Base-by-base conservation (phyloP, 441 rosid genomes). In the Macaranga tanarius region DNA sequence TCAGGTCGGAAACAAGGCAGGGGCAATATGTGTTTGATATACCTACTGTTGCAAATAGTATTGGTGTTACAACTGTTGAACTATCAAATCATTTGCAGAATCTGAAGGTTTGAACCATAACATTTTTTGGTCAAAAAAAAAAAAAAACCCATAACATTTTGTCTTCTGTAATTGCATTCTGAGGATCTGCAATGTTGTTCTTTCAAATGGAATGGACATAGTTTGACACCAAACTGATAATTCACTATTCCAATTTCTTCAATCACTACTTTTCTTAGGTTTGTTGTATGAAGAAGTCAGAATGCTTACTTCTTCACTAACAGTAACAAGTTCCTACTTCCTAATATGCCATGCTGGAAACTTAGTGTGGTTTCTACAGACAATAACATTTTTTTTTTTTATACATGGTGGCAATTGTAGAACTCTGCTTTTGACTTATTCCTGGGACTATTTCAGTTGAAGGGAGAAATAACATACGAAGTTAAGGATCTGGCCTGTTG, bases 401-500 rank as follows among this genome's bases (percentile, higher is more conserved):
- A 11, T 34, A 31, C 47, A 65, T 10, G 25, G 16, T 26, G 23
- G 25, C 63, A 23, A 52, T 44, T 23, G 62, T 62, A 38, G 44
- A n/a, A 52, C 55, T 59, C 65, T 12, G 26, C 57, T 59, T 72
- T 63, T 79, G 66, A 69, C 23, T 62, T 80, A 54, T 59, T 73
- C 73, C 38, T 74, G 54, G 54, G 54, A 67, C 70, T 78, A 73
- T 79, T 79, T 67, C 83, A 92, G 98, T 79, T 81, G 74, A 89
- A 85, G 77, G 96, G 97, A 73, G 97, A 95, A 85, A 84, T 95
- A 80, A 88, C 92, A 52, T 95, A 89, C 51, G 93, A 90, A 76
- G 50, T 77, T 76, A 95, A 89, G 85, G 97, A 95, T 78, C 88
- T 89, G 3, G 97, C 97, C 69, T 91, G 77, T 76, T 95, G 91